Conservation (phyloP, 2,329 filamentous ascomycete genomes). For the Colletotrichum aenigma region DNA sequence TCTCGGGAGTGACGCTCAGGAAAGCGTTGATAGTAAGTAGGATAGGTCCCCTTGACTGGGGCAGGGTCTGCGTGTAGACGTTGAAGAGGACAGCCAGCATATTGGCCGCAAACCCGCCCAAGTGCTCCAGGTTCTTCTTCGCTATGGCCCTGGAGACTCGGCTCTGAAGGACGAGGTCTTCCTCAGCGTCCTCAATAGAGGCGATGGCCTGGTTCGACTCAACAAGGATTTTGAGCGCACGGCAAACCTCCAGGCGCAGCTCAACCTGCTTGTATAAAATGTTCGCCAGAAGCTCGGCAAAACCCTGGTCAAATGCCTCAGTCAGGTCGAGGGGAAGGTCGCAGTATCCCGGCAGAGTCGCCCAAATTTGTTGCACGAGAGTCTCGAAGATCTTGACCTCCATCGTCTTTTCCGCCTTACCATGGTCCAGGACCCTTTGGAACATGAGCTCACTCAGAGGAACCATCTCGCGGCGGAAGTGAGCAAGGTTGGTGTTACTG, state of each 20-base stretch:
- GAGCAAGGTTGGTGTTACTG: slow-evolving; percentile 83
- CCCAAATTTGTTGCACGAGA: slow-evolving; percentile 94
- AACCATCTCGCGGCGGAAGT: slow-evolving; percentile 87
- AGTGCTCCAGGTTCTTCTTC: slow-evolving; percentile 78
- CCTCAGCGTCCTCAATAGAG: slow-evolving; percentile 69
- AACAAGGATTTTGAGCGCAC: slow-evolving; percentile 82
- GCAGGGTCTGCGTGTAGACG: slow-evolving; percentile 95
- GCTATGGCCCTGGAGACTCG: slow-evolving; percentile 78
- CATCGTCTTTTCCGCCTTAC: slow-evolving; percentile 84
- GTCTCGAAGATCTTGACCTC: slow-evolving; percentile 98
- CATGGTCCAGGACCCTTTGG: slow-evolving; percentile 84
- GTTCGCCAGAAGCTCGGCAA: slow-evolving; percentile 90
- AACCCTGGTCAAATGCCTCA: slow-evolving; percentile 80
- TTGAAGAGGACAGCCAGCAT: slow-evolving; percentile 98
- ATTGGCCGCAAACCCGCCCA: slow-evolving; percentile 82
- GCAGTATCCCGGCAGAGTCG: slow-evolving; percentile 91
- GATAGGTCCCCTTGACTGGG: slow-evolving; percentile 88
- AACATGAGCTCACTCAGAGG: slow-evolving; percentile 91
- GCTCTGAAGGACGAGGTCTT: slow-evolving; percentile 78
- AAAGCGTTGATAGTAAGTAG: slow-evolving; percentile 95
- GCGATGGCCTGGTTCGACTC: slow-evolving; percentile 89
- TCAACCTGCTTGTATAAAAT: slow-evolving; percentile 92
- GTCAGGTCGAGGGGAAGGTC: slow-evolving; percentile 83
- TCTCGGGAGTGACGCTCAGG: slow-evolving; percentile 80
- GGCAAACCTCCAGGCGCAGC: slow-evolving; percentile 85